phyloP scores from a whole-genome alignment of 2,329 filamentous ascomycete genomes.

The Raffaelea ambrosiae region DNA sequence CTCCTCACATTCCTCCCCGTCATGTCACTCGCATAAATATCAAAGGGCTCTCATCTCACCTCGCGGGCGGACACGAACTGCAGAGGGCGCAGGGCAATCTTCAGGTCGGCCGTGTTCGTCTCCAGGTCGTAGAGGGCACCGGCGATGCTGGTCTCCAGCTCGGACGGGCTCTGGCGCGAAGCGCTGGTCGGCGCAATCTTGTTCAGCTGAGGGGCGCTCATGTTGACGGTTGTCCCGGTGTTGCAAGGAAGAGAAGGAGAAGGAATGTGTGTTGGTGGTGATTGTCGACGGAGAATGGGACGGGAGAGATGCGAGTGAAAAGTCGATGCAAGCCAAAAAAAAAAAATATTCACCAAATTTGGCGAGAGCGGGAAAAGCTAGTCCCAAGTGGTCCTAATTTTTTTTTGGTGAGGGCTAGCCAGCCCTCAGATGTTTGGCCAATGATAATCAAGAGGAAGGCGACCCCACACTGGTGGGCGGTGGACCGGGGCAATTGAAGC shows the following conservation, averaged over 20 bases:
- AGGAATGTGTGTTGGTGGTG: not conserved
- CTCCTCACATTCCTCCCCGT: not conserved
- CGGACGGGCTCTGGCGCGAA: conserved; percentile 89
- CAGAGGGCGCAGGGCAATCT: conserved; percentile 89
- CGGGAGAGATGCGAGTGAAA: not conserved
- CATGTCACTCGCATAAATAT: not conserved
- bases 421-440: conserved; percentile 4
- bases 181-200: conserved; percentile 98
- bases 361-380: not conserved
- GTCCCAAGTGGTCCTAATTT: not conserved
- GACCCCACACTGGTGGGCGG: not conserved
- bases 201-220: conserved; percentile 68
- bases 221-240: conserved; percentile 17
- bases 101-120: conserved; percentile 98
- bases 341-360: not conserved
- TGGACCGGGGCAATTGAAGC: not conserved
- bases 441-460: not conserved
- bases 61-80: conserved; percentile 98
- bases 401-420: conserved; percentile 6
- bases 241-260: not conserved
- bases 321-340: not conserved
- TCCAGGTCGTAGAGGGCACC: conserved; percentile 97
- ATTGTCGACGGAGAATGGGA: not conserved
- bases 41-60: conserved; percentile 58
- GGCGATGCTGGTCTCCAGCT: conserved; percentile 96